A percentile compares a stretch with the other conserved stretches of the same genome.
phyloP scores from a whole-genome alignment of 768 basidiomycete species.

The Amanita rubescens region DNA sequence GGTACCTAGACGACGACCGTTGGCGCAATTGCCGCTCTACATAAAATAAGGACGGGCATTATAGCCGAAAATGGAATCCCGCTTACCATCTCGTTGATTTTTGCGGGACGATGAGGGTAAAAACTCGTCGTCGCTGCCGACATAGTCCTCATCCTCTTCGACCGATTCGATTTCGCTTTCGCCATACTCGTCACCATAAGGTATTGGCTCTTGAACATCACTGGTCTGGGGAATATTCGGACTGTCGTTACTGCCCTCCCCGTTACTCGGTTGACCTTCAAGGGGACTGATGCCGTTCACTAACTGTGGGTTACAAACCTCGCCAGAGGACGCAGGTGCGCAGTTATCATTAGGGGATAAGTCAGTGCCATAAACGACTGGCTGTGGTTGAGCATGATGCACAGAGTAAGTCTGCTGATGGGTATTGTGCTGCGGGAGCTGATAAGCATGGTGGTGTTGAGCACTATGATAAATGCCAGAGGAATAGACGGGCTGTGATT shows the following conservation, averaged over 20 bases:
- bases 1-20: slow-evolving; percentile 17
- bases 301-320: slow-evolving; percentile 3
- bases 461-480: slow-evolving; percentile 3
- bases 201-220: slow-evolving; percentile 4
- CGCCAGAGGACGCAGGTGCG: neutral
- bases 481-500: slow-evolving; percentile 9
- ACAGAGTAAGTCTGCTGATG: slow-evolving; percentile 7
- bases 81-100: slow-evolving; percentile 6
- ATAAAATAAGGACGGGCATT: slow-evolving; percentile 9
- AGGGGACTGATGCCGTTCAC: slow-evolving; percentile 4
- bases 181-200: slow-evolving; percentile 4
- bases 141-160: slow-evolving; percentile 14
- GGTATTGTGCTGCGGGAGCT: slow-evolving; percentile 13
- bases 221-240: slow-evolving; percentile 3
- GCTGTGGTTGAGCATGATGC: slow-evolving; percentile 3
- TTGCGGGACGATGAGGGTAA: slow-evolving; percentile 8
- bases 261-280: neutral
- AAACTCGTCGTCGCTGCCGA: slow-evolving; percentile 19
- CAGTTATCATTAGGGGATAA: slow-evolving; percentile 3
- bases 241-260: neutral
- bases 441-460: slow-evolving; percentile 11
- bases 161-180: slow-evolving; percentile 8
- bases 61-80: slow-evolving; percentile 9
- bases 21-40: slow-evolving; percentile 7
- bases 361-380: neutral